Evolutionary conservation across 2,329 filamentous ascomycete species (phyloP).

Genomic region (Colletotrichum costaricense): DNA sequence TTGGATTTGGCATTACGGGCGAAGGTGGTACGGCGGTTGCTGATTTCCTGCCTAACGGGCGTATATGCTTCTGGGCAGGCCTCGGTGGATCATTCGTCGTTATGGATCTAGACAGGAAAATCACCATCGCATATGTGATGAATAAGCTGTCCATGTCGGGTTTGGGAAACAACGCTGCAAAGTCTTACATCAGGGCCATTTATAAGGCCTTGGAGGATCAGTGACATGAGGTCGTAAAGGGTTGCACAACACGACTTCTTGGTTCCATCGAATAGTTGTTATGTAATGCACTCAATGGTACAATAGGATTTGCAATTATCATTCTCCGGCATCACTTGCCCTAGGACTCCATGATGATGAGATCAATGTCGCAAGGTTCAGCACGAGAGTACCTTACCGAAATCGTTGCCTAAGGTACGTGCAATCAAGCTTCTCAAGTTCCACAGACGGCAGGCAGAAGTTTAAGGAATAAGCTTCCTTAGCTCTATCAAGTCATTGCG

Average conservation of each 20-base stretch:
- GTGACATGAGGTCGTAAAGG: not conserved
- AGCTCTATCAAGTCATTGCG: not conserved
- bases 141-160: constrained; percentile 50
- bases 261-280: not conserved
- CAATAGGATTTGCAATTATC: too few species aligned
- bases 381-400: not conserved
- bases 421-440: not conserved
- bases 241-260: not conserved
- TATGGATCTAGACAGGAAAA: constrained; percentile 53
- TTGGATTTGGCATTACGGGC: constrained; percentile 52
- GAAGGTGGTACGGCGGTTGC: constrained; percentile 39
- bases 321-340: not conserved
- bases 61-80: constrained; percentile 53
- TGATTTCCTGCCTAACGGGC: constrained; percentile 46
- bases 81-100: constrained; percentile 56
- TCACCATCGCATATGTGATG: constrained; percentile 58
- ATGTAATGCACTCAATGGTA: not conserved
- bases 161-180: not conserved
- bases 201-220: not conserved
- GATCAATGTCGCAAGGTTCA: not conserved
- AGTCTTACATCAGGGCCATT: not conserved
- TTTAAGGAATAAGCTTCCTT: not conserved
- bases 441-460: not conserved
- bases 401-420: not conserved
- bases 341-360: not conserved